phyloP scores from a whole-genome alignment of 2,329 filamentous ascomycete genomes.

The Monosporascus cannonballus region DNA sequence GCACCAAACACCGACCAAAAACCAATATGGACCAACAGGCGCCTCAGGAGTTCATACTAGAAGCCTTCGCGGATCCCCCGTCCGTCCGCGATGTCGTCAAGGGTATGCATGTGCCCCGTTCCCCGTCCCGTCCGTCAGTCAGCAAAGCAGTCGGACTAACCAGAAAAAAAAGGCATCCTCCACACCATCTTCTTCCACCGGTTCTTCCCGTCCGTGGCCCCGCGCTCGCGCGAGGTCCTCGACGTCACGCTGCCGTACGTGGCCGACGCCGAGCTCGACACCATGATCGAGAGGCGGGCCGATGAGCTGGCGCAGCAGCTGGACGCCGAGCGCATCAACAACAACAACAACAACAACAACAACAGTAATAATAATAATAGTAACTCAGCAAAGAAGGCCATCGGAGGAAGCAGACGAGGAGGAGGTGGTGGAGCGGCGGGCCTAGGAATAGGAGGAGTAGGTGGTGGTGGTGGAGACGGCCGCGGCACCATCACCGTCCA shows the following conservation, averaged over 20 bases:
- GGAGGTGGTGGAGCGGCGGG: not conserved
- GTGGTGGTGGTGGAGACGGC: slow-evolving; percentile 42
- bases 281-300: slow-evolving; percentile 84
- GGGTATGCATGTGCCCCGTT: slow-evolving; percentile 45
- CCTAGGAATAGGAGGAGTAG: not conserved
- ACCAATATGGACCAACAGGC: slow-evolving; percentile 41
- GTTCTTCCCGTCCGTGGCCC: slow-evolving; percentile 83
- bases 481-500: slow-evolving; percentile 78
- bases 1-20: not conserved
- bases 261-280: slow-evolving; percentile 84
- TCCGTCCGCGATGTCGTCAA: slow-evolving; percentile 90
- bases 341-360: not conserved
- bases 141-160: slow-evolving; percentile 7
- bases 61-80: slow-evolving; percentile 85
- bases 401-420: not conserved
- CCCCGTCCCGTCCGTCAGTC: not conserved
- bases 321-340: slow-evolving; percentile 46
- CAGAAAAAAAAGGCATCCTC: slow-evolving; percentile 62
- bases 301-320: slow-evolving; percentile 74
- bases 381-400: not conserved
- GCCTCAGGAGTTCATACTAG: slow-evolving; percentile 85
- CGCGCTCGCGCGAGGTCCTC: slow-evolving; percentile 80
- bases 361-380: not conserved
- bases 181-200: slow-evolving; percentile 99
- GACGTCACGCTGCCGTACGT: slow-evolving; percentile 87